Conservation (phyloP, 2,329 filamentous ascomycete genomes). For the Tolypocladium endophyticum region DNA sequence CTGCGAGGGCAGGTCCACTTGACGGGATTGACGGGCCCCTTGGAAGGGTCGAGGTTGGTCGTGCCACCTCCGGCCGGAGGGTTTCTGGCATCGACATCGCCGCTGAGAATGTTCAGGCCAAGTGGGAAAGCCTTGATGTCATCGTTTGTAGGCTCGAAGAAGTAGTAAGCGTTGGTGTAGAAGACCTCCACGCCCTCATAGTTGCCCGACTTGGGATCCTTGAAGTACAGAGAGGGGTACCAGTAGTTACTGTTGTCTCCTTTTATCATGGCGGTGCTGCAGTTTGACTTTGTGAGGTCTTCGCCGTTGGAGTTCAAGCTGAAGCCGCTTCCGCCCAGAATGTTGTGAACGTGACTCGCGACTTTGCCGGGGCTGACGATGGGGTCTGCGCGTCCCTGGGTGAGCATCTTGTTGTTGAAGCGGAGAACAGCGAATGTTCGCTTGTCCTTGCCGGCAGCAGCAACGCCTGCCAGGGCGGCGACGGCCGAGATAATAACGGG, state of each 20-base stretch:
- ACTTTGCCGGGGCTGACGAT: constrained; percentile 51
- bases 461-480: constrained; percentile 28
- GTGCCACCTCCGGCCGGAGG: constrained; percentile 42
- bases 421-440: constrained; percentile 59
- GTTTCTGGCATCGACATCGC: constrained; percentile 47
- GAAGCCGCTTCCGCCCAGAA: constrained; percentile 63
- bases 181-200: constrained; percentile 58
- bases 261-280: constrained; percentile 59
- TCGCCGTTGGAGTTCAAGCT: constrained; percentile 49
- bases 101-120: constrained; percentile 62
- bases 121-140: constrained; percentile 59
- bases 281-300: constrained; percentile 48
- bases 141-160: constrained; percentile 55
- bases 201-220: constrained; percentile 48
- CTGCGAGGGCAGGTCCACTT: constrained; percentile 53
- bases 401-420: constrained; percentile 55
- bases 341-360: constrained; percentile 56
- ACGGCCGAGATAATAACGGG: constrained; percentile 17
- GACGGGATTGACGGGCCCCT: constrained; percentile 40
- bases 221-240: constrained; percentile 62
- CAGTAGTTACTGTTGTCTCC: constrained; percentile 69
- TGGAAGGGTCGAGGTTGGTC: constrained; percentile 38
- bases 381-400: constrained; percentile 55
- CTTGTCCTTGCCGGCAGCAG: constrained; percentile 28
- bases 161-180: constrained; percentile 71